Base-by-base conservation (phyloP, 176 grass and related monocot genomes). In the Phoenix dactylifera region DNA sequence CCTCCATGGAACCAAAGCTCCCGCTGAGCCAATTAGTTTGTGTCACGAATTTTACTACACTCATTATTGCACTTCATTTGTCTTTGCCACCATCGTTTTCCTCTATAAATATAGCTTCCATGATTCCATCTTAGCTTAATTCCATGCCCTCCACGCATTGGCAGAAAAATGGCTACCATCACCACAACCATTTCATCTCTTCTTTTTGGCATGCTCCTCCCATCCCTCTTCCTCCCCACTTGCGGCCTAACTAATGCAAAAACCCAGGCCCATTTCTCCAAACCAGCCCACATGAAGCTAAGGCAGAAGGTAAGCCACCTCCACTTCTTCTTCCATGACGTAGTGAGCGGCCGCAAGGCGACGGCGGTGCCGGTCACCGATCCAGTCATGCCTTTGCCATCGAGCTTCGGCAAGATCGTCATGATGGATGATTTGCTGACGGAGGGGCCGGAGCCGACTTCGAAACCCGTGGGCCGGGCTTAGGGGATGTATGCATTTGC, bases 391-490 rank as follows among this genome's bases (percentile, higher is more conserved):
- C 18, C 64, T 24, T 76, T 60, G 57, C 6, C n/a, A 0, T 78
- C 90, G 0, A 44, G 63, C 17, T 95, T 89, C 65, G 90, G 90
- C 16, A 54, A 52, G 9, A 26, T 86, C 60, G 24, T 76, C 52
- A 78, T 84, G 63, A 86, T 95, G 18, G 90, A 95, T 73, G 90
- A 95, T 76, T 76, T 76, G 0, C 70, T 89, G 5, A 95, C 90
- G 0, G 39, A 26, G 7, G 64, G 66, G 5, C 1, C 76, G 0
- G 59, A 74, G 15, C 16, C 54, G 0, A 60, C 67, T 1, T 81
- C 79, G 0, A 17, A n/a, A 44, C 24, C 82, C 63, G 14, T 95
- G 1, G 90, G 90, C 16, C 76, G 82, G n/a, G 89, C 85, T 0
- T 82, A 95, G 73, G 89, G 89, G 6, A 71, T 84, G 6, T 95